Percentiles rank a stretch among this genome's conserved stretches.
These are phyloP conservation scores for Prunus campanulata DNA, from an alignment of 306 rosid species.

Conservation along the genomic window DNA sequence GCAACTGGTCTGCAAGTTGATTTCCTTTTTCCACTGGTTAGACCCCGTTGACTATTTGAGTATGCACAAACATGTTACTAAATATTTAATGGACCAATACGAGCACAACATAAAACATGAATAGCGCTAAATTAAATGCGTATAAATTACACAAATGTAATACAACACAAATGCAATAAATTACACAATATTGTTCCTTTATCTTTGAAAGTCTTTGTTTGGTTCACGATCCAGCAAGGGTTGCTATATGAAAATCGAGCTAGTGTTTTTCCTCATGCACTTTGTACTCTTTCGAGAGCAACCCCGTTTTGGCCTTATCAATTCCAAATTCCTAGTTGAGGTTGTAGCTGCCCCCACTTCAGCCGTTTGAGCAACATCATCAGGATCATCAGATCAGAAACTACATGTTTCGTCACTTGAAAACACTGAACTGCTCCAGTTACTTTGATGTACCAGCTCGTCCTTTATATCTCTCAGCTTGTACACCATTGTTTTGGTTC, in stretches of 20 bases:
- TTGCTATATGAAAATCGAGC: neutral
- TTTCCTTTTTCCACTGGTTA: accelerated
- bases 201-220: neutral
- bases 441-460: neutral
- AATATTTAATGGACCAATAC: no score
- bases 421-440: neutral
- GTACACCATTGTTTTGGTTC: neutral
- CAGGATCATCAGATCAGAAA: neutral
- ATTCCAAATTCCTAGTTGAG: neutral
- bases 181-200: conserved; percentile 24
- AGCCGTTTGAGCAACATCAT: neutral
- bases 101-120: no score
- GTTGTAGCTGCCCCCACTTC: neutral
- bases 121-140: no score
- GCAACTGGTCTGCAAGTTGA: accelerated
- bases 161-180: no score
- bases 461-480: neutral
- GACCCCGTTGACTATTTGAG: no score
- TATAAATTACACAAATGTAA: no score
- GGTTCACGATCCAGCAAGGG: no score
- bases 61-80: no score
- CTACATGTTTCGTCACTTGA: neutral
- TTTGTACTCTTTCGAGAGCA: neutral
- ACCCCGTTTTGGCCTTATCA: neutral
- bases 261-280: neutral